Evolutionary conservation across 208 protist genomes (phyloP).

Genomic region (Leishmania turanica): DNA sequence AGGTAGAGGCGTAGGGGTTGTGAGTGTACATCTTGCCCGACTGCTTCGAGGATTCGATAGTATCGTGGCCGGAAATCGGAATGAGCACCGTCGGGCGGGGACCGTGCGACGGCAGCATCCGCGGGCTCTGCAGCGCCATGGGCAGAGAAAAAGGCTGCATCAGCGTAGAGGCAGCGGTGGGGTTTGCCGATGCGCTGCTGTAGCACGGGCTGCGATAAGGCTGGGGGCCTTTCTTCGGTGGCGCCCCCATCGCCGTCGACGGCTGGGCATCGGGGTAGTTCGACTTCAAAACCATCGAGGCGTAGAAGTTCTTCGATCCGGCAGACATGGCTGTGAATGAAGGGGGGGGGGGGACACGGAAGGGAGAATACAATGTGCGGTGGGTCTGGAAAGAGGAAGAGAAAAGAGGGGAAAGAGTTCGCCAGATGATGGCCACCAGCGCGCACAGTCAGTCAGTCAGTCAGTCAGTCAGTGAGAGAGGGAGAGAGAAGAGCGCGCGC

Average conservation of each 20-base stretch:
- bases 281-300: conserved; percentile 56
- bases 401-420: background rate
- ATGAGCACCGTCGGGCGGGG: background rate
- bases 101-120: conserved; percentile 4
- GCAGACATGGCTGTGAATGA: conserved; percentile 25
- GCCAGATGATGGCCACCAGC: background rate
- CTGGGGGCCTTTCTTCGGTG: conserved; percentile 18
- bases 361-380: background rate
- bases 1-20: conserved; percentile 74
- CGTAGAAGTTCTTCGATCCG: conserved; percentile 44
- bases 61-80: conserved; percentile 19
- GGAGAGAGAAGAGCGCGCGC: background rate
- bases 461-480: too few species aligned
- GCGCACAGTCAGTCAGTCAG: too few species aligned
- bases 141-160: background rate
- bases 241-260: background rate
- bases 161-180: background rate
- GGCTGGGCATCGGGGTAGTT: conserved; percentile 36
- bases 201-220: conserved; percentile 28
- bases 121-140: conserved; percentile 9
- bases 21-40: conserved; percentile 50
- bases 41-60: conserved; percentile 3
- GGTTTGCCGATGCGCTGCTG: conserved; percentile 10
- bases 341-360: background rate
- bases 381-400: background rate